These are phyloP conservation scores for Coemansia aciculifera DNA, from an alignment of 192 early-diverging fungal species.

Conservation along the genomic window DNA sequence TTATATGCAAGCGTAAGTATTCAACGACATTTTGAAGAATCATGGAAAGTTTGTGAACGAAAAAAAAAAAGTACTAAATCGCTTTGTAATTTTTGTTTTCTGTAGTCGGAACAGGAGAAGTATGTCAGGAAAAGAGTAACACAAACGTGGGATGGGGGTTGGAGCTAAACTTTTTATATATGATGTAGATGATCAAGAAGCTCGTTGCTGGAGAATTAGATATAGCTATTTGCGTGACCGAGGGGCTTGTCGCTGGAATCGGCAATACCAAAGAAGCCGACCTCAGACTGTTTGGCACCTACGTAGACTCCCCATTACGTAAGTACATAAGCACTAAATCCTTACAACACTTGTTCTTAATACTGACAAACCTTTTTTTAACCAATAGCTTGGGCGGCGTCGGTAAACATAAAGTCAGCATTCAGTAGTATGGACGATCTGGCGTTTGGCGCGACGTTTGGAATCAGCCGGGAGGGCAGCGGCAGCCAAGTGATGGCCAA, in stretches of 20 bases:
- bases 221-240: slow-evolving; percentile 84
- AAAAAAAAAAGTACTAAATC: neutral
- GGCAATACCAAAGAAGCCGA: slow-evolving; percentile 54
- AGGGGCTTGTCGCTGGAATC: slow-evolving; percentile 64
- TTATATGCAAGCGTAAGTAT: slow-evolving; percentile 56
- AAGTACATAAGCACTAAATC: slow-evolving; percentile 17
- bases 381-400: slow-evolving; percentile 68
- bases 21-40: slow-evolving; percentile 7
- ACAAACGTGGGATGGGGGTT: neutral
- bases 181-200: slow-evolving; percentile 63
- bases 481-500: slow-evolving; percentile 79
- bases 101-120: slow-evolving; percentile 60
- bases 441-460: slow-evolving; percentile 48
- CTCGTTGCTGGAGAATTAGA: slow-evolving; percentile 71
- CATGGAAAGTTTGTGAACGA: too few species aligned
- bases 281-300: slow-evolving; percentile 78
- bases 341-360: neutral
- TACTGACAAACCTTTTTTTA: neutral
- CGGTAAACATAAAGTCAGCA: slow-evolving; percentile 56
- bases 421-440: slow-evolving; percentile 47
- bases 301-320: slow-evolving; percentile 73
- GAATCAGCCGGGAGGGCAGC: slow-evolving; percentile 72
- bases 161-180: neutral
- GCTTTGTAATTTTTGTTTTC: neutral
- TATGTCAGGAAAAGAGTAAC: neutral